Conservation (phyloP, 106 monocot genomes). For the Alisma plantagoaquatica region DNA sequence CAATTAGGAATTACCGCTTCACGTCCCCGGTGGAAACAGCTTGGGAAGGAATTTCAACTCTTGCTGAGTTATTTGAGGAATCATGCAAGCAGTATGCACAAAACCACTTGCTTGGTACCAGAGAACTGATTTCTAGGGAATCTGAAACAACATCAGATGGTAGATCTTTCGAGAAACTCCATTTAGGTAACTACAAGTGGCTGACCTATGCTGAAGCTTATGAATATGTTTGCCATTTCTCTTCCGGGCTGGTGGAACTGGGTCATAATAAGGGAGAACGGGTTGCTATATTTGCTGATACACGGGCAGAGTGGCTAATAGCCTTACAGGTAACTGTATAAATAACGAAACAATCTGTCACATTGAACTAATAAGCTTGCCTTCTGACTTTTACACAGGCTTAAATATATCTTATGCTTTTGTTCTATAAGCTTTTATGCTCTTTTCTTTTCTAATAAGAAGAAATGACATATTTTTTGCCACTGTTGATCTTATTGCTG, state of each 20-base stretch:
- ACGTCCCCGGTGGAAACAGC: slow-evolving; percentile 42
- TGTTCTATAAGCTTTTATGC: too few species aligned
- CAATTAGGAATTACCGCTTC: slow-evolving; percentile 66
- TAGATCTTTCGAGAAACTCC: slow-evolving; percentile 89
- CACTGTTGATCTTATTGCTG: too few species aligned
- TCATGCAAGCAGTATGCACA: slow-evolving; percentile 49
- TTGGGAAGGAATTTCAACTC: slow-evolving; percentile 75
- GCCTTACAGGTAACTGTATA: slow-evolving; percentile 61
- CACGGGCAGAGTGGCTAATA: slow-evolving; percentile 82
- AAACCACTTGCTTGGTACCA: slow-evolving; percentile 54
- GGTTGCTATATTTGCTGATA: slow-evolving; percentile 92
- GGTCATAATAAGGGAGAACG: slow-evolving; percentile 68
- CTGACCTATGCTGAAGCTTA: slow-evolving; percentile 55
- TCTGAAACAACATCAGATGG: slow-evolving; percentile 51
- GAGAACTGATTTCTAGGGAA: slow-evolving; percentile 69
- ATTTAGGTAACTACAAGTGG: slow-evolving; percentile 84
- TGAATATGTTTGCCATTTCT: slow-evolving; percentile 52
- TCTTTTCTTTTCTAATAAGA: too few species aligned
- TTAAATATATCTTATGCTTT: too few species aligned
- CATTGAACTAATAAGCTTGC: too few species aligned
- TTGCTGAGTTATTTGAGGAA: slow-evolving; percentile 77
- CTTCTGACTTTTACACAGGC: too few species aligned
- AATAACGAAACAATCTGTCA: too few species aligned
- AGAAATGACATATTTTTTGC: too few species aligned
- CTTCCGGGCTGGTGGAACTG: slow-evolving; percentile 63